Evolutionary conservation across 139 green algal genomes (phyloP), one percentile per base, ranked within the genome.

Genomic region (Nannochloris sp.): DNA sequence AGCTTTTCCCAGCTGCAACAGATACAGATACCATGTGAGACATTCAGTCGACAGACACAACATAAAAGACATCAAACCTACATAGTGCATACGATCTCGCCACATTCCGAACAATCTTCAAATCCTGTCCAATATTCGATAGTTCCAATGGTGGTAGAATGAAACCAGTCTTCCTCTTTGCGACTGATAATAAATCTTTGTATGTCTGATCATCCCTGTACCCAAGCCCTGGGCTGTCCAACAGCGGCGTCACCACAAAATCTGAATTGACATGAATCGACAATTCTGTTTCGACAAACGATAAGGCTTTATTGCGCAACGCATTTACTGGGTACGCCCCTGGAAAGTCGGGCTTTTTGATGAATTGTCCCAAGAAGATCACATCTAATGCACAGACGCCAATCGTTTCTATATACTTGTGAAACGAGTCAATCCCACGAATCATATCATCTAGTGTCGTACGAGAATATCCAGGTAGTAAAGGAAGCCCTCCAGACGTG

Each of bases 381-480:
- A 64, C 1, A 29, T 64, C 20, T 16, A 64, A 59, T 17, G 58
- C 58, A 51, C 58, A 64, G 40, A 31, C 58, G 14, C n/a, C 58
- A 50, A 25, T 64, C 13, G n/a, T 59, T 20, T 64, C 58, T 20
- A 64, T 64, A 51, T 57, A 64, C n/a, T 64, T 64, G 1, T 64
- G 58, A 20, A 64, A 51, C 20, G 58, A 64, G 25, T 64, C 58
- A 25, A 64, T 64, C 12, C 58, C 58, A 30, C 58, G 58, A 31
- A 64, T 64, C 20, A 64, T 51, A 51, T 64, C 58, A 31, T 64
- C 58, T 12, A 64, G 58, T 12, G 58, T 44, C n/a, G 58, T 64
- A 29, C 25, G 17, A 14, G 23, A 49, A 28, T 49, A 64, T 30
- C 20, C 14, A n/a, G 58, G 58, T 12, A 64, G 58, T 11, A 64